Evolutionary conservation across 495 filamentous ascomycete genomes (phyloP), one percentile per base, ranked within the genome.

Genomic region (Niebla homalea): DNA sequence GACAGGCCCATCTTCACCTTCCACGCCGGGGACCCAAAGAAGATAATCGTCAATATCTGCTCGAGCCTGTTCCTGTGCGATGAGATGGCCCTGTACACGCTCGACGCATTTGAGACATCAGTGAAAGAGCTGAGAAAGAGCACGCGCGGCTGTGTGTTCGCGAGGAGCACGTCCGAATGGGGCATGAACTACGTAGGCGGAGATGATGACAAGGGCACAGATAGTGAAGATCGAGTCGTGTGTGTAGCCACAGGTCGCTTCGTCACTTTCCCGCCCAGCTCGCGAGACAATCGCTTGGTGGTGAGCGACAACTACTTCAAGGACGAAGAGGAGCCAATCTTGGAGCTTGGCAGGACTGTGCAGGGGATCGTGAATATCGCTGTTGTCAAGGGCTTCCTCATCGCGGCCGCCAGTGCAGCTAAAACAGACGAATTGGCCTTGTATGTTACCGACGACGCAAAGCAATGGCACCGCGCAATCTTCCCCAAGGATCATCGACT

Each of bases 361-460:
- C 68, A 75, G 49, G 89, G 88, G 32, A 72, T 95, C 48, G 74
- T 82, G 39, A 86, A 83, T 60, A 67, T 90, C 58, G 84, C 83
- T 21, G 68, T 79, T 5, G 85, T 93, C 46, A 92, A 89, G 60
- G 82, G 83, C 50, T 96, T 83, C 61, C 65, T 98, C 36, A 77
- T 98, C 11, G 87, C 80, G 16, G 90, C 89, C 18, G 81, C 83
- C 23, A 81, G 79, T 55, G 84, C 87, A 21, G 68, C 77, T 32
- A 80, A 83, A 26, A 94, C 89, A 1, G 79, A 84, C 44, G 93
- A 98, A 65, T 80, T 94, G 72, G 88, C 88, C 19, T 73, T 98
- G 52, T 98, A 80, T 56, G 74, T 83, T 29, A 87, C 84, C 12
- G 77, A 84, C 56, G 89, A 98, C 61, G 78, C 87, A 23, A 67